Evolutionary conservation across 2,329 filamentous ascomycete species (phyloP).

Genomic region (Capronia americana): DNA sequence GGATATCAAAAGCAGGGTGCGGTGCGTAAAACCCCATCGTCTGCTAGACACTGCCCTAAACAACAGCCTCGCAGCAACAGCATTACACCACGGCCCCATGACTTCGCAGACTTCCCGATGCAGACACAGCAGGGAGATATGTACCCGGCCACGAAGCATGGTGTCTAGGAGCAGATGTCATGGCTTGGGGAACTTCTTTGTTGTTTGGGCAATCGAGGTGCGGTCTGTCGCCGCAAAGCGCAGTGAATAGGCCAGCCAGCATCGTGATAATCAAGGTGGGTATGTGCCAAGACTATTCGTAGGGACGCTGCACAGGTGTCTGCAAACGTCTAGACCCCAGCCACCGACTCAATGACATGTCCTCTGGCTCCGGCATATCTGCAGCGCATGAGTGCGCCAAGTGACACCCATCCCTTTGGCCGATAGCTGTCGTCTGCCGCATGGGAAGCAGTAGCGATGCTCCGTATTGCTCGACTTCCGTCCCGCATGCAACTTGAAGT

Average conservation of each 20-base stretch:
- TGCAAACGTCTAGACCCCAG: neutral
- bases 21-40: neutral
- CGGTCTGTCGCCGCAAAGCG: conserved; percentile 13
- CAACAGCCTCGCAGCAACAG: neutral
- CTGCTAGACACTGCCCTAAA: neutral
- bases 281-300: conserved; percentile 20
- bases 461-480: conserved; percentile 1
- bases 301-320: conserved; percentile 3
- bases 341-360: neutral
- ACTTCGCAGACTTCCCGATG: neutral
- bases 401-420: neutral
- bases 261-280: conserved; percentile 14
- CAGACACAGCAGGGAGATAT: neutral
- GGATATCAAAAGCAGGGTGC: neutral
- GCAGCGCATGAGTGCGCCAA: neutral
- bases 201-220: conserved; percentile 14
- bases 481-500: conserved; percentile 6
- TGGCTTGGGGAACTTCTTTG: conserved; percentile 5
- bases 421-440: conserved; percentile 1
- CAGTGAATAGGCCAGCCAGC: conserved; percentile 1
- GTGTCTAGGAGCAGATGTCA: conserved; percentile 4
- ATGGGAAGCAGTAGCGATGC: conserved; percentile 1
- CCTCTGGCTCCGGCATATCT: neutral
- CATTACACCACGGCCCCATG: neutral
- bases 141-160: neutral